Evolutionary conservation across 2,329 filamentous ascomycete genomes (phyloP), one percentile per base, ranked within the genome.

Genomic region (Aschersonia sp.): DNA sequence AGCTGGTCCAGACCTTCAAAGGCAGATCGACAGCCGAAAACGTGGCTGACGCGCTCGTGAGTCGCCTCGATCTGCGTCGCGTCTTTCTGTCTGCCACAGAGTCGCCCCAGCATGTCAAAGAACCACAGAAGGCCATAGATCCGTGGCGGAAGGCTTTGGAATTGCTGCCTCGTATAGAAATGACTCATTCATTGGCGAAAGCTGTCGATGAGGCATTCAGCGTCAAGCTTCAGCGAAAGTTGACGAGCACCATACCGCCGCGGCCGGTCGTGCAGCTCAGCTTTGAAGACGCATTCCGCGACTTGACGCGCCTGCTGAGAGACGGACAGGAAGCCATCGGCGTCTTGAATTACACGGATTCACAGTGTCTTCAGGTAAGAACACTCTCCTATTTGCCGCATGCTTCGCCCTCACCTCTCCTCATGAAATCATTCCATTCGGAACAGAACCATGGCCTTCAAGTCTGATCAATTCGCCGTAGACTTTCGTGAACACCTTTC

Each of bases 161-260:
- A 1, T 59, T 77, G 10, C 65, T 89, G 46, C 65, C 72, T 4
- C 58, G 64, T 1, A 71, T 94, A 47, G 70, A 76, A 50, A 69
- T 72, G 31, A 80, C 83, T 1, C 75, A 82, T 48, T 55, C 65
- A 1, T 63, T 91, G 3, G 84, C 79, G 0, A 79, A 73, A 46
- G 64, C 77, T 0, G 79, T 94, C 0, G 75, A 81, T 0, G 80
- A 82, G n/a, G 80, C 89, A 0, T 97, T 96, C 62, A 96, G 88
- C 56, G 78, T 80, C 30, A 94, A 95, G 60, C 75, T 97, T 40
- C 92, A 98, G 60, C 78, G 89, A n/a, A 84, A 84, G 52, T 72
- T 98, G 32, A 89, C 92, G 1, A 96, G 89, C 55, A 96, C 89
- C 0, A 89, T 96, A 57, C 92, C 92, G 4, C 92, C 92, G 5